Base-by-base conservation (phyloP, 1,284 basidiomycete species). In the Tilletia setariae region DNA sequence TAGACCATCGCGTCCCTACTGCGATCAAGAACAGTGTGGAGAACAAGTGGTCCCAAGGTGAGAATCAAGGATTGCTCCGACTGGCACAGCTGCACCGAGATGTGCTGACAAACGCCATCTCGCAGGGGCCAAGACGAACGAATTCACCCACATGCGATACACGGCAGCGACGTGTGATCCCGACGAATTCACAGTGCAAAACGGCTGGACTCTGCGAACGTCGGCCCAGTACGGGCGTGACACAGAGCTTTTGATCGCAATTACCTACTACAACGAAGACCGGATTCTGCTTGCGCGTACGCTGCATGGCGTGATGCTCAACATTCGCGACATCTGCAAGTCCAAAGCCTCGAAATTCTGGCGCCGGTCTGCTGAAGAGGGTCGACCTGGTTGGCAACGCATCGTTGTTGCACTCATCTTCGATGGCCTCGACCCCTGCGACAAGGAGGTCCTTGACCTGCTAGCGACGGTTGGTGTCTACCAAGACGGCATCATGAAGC, bases 291-390 rank as follows among this genome's bases (percentile, higher is more conserved):
- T 83, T n/a, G 79, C 81, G 9, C 65, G 81, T 9, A 97, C 93
- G 0, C 85, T 97, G 61, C 93, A 97, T 79, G 92, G 92, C 72
- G 91, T 98, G 80, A 97, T 98, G 94, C 84, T 94, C 75, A 98
- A 98, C 84, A 95, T 98, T 74, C 91, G 94, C 75, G 94, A 98
- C 79, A 98, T 98, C 74, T 96, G 93, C 88, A 94, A 93, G 85
- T 94, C 92, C 63, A 95, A 94, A 83, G 89, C 83, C 78, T 94
- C 92, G 71, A 95, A 95, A 83, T 98, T 92, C 85, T 97, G 82
- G 77, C 65, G 76, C n/a, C 67, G 76, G 21, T 78, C 75, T 25
- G 83, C 79, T 90, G 94, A 97, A 84, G 92, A 93, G 77, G 87
- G 70, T 44, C 44, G 68, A 6, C 69, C 68, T 23, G 79, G 76